Evolutionary conservation across 768 basidiomycete species (phyloP).

Genomic region (Tulasnella sp.): DNA sequence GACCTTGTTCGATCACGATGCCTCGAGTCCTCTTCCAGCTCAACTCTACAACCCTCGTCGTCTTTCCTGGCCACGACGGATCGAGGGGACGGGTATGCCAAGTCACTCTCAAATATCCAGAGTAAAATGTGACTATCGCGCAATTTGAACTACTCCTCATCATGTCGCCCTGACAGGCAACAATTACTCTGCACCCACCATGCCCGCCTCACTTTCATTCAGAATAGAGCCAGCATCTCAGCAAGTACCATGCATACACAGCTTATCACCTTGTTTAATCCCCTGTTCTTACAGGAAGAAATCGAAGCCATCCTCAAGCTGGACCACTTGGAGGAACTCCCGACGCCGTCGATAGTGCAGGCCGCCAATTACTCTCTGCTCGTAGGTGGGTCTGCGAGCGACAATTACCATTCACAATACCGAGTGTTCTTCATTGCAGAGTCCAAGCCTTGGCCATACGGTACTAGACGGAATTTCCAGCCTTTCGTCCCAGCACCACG

Average conservation of each 20-base stretch:
- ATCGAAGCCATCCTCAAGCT: not conserved
- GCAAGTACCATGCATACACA: not conserved
- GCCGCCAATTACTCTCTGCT: not conserved
- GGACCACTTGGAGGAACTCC: not conserved
- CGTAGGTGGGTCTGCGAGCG: not conserved
- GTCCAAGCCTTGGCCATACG: not conserved
- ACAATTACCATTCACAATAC: not conserved
- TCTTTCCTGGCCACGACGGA: not conserved
- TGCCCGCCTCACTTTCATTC: not conserved
- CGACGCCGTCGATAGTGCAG: not conserved
- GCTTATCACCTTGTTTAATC: not conserved
- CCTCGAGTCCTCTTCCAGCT: not conserved
- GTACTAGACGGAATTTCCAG: not conserved
- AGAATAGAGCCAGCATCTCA: not conserved
- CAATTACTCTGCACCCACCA: not conserved
- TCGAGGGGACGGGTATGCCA: not conserved
- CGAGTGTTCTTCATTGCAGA: not conserved
- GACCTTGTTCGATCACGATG: not conserved
- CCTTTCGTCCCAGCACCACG: not conserved
- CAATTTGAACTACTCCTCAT: not conserved
- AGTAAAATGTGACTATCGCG: not conserved
- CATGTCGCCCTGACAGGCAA: not conserved
- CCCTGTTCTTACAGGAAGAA: not conserved
- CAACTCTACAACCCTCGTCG: not conserved
- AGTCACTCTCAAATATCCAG: not conserved